Evolutionary conservation across 371 early-diverging fungal genomes (phyloP).

Genomic region (Agmasoma carcini): DNA sequence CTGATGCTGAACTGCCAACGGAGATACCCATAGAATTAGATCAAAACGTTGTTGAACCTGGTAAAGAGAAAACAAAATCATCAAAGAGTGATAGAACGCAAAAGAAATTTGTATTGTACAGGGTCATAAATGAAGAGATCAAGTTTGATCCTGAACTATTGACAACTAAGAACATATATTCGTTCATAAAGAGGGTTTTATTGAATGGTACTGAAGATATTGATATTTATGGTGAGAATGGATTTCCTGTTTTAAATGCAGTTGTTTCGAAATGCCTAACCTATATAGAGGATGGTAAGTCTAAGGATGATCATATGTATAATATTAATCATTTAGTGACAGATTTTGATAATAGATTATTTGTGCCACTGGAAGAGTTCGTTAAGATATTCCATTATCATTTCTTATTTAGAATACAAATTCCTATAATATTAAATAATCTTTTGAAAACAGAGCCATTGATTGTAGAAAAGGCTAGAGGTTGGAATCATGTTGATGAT

Average conservation of each 20-base stretch:
- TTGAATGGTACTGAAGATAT: too few species aligned
- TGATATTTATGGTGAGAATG: too few species aligned
- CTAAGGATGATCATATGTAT: conserved; percentile 21
- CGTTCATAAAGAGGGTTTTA: too few species aligned
- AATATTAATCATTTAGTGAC: conserved; percentile 22
- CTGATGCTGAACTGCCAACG: conserved; percentile 5
- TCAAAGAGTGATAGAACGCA: background rate
- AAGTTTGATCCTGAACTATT: too few species aligned
- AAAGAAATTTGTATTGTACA: too few species aligned
- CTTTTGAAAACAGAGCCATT: conserved; percentile 25
- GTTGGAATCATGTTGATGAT: conserved; percentile 52
- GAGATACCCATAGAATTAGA: conserved; percentile 3
- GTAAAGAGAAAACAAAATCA: background rate
- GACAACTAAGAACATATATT: too few species aligned
- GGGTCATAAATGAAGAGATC: too few species aligned
- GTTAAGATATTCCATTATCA: conserved; percentile 35
- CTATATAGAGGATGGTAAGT: conserved; percentile 14
- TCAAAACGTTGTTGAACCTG: conserved; percentile 1
- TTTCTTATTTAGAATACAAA: conserved; percentile 48
- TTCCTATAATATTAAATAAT: conserved; percentile 33
- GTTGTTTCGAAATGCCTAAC: conserved; percentile 10
- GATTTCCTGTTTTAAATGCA: too few species aligned
- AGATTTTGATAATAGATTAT: conserved; percentile 38
- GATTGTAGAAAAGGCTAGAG: conserved; percentile 44
- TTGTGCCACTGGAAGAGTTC: conserved; percentile 17